Conservation (phyloP, 306 rosid genomes). For the Glycine tomentella region DNA sequence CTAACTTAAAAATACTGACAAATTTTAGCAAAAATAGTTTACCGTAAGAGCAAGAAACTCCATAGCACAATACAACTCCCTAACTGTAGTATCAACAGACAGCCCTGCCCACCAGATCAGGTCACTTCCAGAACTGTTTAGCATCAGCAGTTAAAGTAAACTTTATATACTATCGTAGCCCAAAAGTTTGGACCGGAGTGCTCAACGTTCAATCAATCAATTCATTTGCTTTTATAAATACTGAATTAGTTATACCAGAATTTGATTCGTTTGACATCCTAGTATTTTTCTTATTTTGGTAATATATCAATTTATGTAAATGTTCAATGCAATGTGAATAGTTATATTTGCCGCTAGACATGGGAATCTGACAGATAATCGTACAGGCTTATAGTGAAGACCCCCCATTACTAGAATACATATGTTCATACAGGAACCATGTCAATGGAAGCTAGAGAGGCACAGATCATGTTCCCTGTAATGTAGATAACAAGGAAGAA, state of each 20-base stretch:
- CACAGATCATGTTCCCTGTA: background rate
- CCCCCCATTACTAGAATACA: too few relatives aligned
- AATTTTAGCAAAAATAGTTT: background rate
- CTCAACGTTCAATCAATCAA: background rate
- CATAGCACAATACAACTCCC: background rate
- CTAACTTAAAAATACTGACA: background rate
- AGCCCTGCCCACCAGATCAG: background rate
- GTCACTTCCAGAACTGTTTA: background rate
- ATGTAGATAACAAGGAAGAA: slow-evolving; percentile 13
- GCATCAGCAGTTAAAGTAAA: background rate
- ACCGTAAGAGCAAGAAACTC: too few relatives aligned
- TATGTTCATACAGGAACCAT: background rate
- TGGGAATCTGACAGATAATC: background rate
- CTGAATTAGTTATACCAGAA: too few relatives aligned
- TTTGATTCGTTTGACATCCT: too few relatives aligned
- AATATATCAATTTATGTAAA: background rate
- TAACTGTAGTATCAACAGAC: background rate
- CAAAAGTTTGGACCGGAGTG: background rate
- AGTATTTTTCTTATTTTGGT: too few relatives aligned
- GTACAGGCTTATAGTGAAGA: too few relatives aligned
- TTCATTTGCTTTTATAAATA: background rate
- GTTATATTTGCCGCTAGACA: background rate
- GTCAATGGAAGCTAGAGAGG: background rate
- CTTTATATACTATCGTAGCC: background rate
- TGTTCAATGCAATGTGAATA: background rate